Conservation (phyloP, 169 alveolate species). For the Ichthyophthirius multifiliis region DNA sequence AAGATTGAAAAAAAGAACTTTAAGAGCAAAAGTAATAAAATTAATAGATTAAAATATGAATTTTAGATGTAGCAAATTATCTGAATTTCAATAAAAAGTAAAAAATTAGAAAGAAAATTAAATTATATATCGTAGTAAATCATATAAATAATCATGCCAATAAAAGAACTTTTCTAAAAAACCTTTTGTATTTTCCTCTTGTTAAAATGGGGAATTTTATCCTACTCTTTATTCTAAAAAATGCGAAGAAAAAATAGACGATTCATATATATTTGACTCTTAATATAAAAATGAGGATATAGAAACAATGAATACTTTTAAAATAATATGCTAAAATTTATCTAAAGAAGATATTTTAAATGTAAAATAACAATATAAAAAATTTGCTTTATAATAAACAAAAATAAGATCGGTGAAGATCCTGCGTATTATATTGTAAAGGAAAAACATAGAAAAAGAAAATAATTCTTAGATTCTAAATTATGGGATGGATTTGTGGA, state of each 20-base stretch:
- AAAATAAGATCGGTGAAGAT: background rate
- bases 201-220: background rate
- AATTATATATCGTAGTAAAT: background rate
- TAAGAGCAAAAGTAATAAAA: background rate
- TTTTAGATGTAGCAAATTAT: background rate
- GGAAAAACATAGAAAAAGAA: background rate
- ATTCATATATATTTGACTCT: background rate
- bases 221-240: background rate
- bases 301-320: background rate
- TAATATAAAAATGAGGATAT: background rate
- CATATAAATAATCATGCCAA: background rate
- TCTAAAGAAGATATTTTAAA: background rate
- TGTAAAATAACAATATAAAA: background rate
- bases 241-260: background rate
- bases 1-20: constrained; percentile 4
- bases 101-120: background rate
- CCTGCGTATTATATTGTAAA: background rate
- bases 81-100: background rate
- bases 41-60: background rate
- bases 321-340: background rate
- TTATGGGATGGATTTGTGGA: constrained; percentile 8
- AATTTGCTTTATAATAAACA: background rate
- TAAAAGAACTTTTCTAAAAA: background rate
- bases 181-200: background rate
- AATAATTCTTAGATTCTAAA: background rate